Evolutionary conservation across 2,329 filamentous ascomycete genomes (phyloP), one percentile per base, ranked within the genome.

Genomic region (Chaetothyriales sp.): DNA sequence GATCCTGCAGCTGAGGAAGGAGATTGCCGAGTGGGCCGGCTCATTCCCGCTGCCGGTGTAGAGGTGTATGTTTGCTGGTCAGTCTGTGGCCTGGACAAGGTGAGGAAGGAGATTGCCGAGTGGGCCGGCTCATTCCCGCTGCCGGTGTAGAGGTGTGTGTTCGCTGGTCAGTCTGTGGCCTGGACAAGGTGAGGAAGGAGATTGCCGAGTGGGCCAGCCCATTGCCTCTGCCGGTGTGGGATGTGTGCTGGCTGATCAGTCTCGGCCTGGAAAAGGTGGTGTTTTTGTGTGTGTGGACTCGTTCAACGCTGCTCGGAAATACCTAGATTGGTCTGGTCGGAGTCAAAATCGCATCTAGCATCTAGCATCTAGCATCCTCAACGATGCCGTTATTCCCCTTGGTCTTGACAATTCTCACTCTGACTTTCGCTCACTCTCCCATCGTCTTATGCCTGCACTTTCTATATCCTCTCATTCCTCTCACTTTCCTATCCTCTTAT

Each of bases 61-160:
- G 60, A 53, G 40, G 37, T 25, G 28, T 22, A n/a, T 10, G 10
- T 10, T 18, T 8, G 22, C 7, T 47, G 19, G 6, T 8, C 13
- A 47, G 43, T 13, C 37, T 33, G 25, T 51, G n/a, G 43, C n/a
- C n/a, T n/a, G n/a, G n/a, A n/a, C n/a, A n/a, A 77, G 61, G 77
- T 95, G 68, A 86, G 83, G 76, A 85, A 88, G 75, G 90, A 97
- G 78, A 89, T 98, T 68, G 77, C 87, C 46, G 73, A 73, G 47
- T 98, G 90, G 90, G 87, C 86, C 67, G 78, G 77, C 67, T 81
- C 79, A 61, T 98, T 95, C 85, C 92, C 92, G 65, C 85, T 98
- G 57, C 92, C 92, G 55, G 83, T 94, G 58, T 78, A 75, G 60
- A 53, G 40, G 37, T 25, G 28, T 22, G 18, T 10, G 10, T 10